These are phyloP conservation scores for Vicia villosa DNA, from an alignment of 306 rosid species.

Conservation along the genomic window DNA sequence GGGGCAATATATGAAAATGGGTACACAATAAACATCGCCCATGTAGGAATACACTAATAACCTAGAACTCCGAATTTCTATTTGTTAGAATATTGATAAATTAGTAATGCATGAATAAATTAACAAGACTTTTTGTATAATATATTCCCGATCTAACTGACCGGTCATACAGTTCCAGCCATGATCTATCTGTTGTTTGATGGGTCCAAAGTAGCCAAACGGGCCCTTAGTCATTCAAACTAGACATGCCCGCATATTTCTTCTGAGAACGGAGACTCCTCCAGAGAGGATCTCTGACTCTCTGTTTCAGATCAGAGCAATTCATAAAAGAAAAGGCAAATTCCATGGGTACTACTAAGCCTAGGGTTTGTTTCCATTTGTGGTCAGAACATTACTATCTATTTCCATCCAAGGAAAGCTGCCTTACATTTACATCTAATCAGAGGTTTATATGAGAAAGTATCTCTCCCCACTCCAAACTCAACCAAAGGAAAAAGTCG, in stretches of 20 bases:
- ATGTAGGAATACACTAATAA: slow-evolving; percentile 7
- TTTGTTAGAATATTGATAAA: background rate
- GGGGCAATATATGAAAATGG: slow-evolving; percentile 13
- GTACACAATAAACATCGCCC: slow-evolving; percentile 9
- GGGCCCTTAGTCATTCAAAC: background rate
- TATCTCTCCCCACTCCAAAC: slow-evolving; percentile 31
- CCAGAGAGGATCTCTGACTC: background rate
- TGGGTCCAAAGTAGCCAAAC: background rate
- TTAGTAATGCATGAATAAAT: background rate
- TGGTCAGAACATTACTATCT: background rate
- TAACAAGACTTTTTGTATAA: slow-evolving; percentile 3
- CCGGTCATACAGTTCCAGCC: slow-evolving; percentile 4
- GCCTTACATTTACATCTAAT: background rate
- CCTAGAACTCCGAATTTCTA: slow-evolving; percentile 12
- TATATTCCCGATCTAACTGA: background rate
- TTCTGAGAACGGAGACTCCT: background rate
- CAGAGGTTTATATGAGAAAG: slow-evolving; percentile 10
- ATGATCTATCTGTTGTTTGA: background rate
- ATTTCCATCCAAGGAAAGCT: slow-evolving; percentile 17
- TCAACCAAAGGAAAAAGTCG: slow-evolving; percentile 19
- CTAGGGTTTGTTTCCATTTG: background rate
- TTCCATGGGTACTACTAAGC: background rate
- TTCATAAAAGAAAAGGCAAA: background rate
- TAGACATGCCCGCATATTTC: background rate
- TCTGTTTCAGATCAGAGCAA: background rate